A percentile compares a stretch with the other conserved stretches of the same genome.
Conservation (phyloP, 2,329 filamentous ascomycete genomes). For the Exophiala lecanii-corni region DNA sequence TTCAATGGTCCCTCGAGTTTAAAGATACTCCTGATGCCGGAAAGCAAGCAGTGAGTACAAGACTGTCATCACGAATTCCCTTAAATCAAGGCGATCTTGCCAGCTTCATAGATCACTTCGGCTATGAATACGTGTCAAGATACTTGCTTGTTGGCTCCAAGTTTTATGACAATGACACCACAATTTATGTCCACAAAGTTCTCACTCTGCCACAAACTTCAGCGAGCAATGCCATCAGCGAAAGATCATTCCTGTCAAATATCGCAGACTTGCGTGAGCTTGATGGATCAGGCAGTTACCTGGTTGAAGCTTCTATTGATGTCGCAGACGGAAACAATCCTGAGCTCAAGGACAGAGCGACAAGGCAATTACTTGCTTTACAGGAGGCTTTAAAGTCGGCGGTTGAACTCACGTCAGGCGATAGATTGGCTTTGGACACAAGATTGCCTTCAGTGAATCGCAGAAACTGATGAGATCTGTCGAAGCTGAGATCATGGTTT, state of each 20-base stretch:
- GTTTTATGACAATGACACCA: conserved; percentile 55
- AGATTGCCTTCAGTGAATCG: conserved; percentile 41
- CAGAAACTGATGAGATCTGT: conserved; percentile 13
- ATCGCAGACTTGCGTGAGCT: conserved; percentile 46
- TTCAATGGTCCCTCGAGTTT: conserved; percentile 42
- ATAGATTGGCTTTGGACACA: conserved; percentile 57
- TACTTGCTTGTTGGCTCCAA: conserved; percentile 54
- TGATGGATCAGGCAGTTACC: conserved; percentile 54
- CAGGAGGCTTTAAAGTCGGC: conserved; percentile 52
- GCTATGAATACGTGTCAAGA: conserved; percentile 53
- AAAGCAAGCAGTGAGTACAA: conserved; percentile 49
- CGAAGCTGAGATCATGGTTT: not conserved
- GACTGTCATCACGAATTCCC: conserved; percentile 47
- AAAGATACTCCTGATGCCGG: conserved; percentile 48
- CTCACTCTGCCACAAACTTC: conserved; percentile 42
- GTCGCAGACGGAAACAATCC: conserved; percentile 51
- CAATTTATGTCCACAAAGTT: conserved; percentile 54
- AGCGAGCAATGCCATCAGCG: conserved; percentile 27
- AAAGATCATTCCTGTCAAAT: conserved; percentile 28
- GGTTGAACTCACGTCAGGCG: conserved; percentile 53
- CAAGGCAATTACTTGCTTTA: conserved; percentile 51
- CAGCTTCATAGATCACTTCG: conserved; percentile 48
- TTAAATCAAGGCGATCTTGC: conserved; percentile 48
- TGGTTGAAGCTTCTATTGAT: conserved; percentile 55
- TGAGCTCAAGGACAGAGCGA: conserved; percentile 50